Evolutionary conservation across 2,329 filamentous ascomycete genomes (phyloP).

Genomic region (Lachnellula cervina): DNA sequence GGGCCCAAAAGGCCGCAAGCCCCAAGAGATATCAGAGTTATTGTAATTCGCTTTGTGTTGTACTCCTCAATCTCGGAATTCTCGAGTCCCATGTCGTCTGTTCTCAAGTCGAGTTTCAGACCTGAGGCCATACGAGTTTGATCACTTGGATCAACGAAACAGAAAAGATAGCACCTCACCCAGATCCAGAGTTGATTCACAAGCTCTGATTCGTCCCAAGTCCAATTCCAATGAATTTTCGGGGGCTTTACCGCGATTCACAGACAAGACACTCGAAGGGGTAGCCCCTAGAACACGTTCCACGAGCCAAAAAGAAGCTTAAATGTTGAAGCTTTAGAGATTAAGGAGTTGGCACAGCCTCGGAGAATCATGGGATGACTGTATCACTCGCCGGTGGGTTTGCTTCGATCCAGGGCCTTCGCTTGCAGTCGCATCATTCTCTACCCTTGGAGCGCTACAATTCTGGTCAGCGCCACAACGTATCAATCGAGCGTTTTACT

Average conservation of each 20-base stretch:
- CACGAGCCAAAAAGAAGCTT: neutral
- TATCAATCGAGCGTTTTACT: neutral
- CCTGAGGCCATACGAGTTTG: constrained; percentile 16
- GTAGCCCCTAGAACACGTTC: neutral
- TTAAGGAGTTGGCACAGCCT: constrained; percentile 12
- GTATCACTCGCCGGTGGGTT: constrained; percentile 5
- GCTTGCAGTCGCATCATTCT: neutral
- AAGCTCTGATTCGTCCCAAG: constrained; percentile 12
- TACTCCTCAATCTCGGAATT: neutral
- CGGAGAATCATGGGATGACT: constrained; percentile 1
- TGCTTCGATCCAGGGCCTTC: neutral
- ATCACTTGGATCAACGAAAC: constrained; percentile 7
- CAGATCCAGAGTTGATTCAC: neutral
- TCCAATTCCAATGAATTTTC: constrained; percentile 1
- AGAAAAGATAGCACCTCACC: neutral
- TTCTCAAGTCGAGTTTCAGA: constrained; percentile 12
- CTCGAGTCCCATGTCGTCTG: neutral
- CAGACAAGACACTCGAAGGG: neutral
- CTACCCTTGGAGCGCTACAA: neutral
- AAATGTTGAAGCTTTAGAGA: constrained; percentile 4
- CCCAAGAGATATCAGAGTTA: neutral
- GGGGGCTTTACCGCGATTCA: neutral
- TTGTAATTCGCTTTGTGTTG: neutral
- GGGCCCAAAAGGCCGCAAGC: too few relatives aligned
- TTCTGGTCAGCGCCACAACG: neutral